phyloP scores from a whole-genome alignment of 208 protist genomes.

The Leishmania tarentolae region DNA sequence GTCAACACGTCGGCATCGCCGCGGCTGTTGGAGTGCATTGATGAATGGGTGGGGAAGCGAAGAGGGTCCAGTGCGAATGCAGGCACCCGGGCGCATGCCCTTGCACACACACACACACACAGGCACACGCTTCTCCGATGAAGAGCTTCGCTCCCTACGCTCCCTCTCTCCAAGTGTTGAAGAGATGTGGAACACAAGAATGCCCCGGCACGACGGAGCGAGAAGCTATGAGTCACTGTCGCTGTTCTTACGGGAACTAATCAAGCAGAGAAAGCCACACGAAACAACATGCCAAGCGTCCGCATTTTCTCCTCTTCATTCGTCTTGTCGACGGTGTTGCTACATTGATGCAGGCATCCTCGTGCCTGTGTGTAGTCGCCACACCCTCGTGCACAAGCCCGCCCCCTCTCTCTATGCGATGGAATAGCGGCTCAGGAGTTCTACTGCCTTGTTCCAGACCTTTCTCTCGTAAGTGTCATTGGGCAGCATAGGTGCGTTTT shows the following conservation, averaged over 20 bases:
- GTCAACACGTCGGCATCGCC: background rate
- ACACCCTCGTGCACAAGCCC: background rate
- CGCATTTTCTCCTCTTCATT: background rate
- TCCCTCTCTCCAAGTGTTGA: background rate
- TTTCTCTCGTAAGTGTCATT: slow-evolving; percentile 41
- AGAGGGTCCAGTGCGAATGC: background rate
- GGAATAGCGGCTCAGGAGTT: slow-evolving; percentile 52
- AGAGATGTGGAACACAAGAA: background rate
- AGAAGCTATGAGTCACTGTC: background rate
- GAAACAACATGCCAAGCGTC: background rate
- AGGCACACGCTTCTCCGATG: background rate
- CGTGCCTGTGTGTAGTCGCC: background rate
- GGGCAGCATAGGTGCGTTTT: background rate
- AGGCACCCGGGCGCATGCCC: background rate
- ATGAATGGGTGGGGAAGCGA: background rate
- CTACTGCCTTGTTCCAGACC: slow-evolving; percentile 50
- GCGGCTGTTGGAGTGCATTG: background rate
- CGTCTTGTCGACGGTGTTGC: background rate
- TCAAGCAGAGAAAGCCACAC: background rate
- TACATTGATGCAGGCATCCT: background rate
- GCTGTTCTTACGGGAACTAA: background rate
- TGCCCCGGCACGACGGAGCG: background rate
- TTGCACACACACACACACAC: background rate
- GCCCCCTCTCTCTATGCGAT: background rate
- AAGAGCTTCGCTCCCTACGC: background rate